These are phyloP conservation scores for Solanum stenotomum DNA, from an alignment of 257 asterid species.

Conservation along the genomic window DNA sequence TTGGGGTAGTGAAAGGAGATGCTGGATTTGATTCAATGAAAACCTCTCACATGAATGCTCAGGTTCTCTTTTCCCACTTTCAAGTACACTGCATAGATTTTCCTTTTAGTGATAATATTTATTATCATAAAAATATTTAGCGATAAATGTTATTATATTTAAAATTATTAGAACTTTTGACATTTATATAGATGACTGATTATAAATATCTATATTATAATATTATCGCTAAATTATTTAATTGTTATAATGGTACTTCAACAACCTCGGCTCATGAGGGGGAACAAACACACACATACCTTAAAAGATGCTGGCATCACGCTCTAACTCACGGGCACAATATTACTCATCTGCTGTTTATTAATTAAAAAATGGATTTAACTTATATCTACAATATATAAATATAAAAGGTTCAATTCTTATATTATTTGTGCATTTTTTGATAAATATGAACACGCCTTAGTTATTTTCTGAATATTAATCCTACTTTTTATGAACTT, in stretches of 20 bases:
- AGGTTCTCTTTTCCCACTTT: not conserved
- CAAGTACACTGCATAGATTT: no score
- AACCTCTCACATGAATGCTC: not conserved
- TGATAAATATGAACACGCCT: not conserved
- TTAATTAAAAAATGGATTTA: not conserved
- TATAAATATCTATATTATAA: no score
- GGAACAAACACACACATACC: not conserved
- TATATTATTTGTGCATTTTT: not conserved
- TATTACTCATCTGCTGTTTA: not conserved
- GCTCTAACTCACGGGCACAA: not conserved
- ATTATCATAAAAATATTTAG: not conserved
- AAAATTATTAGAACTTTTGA: accelerated
- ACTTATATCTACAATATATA: not conserved
- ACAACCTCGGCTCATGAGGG: not conserved
- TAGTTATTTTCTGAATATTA: not conserved
- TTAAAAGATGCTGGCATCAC: not conserved
- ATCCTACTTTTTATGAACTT: not conserved
- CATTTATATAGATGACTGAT: accelerated
- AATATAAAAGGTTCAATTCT: not conserved
- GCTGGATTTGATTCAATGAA: not conserved
- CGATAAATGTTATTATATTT: no score
- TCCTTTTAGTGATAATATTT: no score
- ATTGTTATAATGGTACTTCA: not conserved
- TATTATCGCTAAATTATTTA: no score
- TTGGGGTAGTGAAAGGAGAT: not conserved